Evolutionary conservation across 2,329 filamentous ascomycete genomes (phyloP).

Genomic region (Cercospora zeina): DNA sequence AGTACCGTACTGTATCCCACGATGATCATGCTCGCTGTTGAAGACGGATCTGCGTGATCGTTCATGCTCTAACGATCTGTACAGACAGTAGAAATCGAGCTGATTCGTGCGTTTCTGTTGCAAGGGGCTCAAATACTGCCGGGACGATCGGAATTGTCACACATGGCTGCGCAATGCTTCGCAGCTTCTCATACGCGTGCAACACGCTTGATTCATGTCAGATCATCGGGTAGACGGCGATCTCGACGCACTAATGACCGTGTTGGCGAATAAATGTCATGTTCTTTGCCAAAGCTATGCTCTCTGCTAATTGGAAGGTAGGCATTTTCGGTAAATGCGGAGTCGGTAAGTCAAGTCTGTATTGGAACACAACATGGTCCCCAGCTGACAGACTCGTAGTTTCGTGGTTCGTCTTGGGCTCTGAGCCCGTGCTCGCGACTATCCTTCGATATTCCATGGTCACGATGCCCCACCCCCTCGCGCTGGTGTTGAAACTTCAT

Average conservation of each 20-base stretch:
- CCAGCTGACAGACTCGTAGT: background rate
- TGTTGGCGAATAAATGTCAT: background rate
- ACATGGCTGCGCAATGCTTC: background rate
- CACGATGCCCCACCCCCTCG: background rate
- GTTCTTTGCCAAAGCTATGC: background rate
- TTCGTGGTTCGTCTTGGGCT: background rate
- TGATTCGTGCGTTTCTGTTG: background rate
- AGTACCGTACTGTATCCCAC: too few species aligned
- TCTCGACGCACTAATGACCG: background rate
- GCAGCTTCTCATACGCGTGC: background rate
- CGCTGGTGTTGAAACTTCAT: background rate
- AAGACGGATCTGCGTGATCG: background rate
- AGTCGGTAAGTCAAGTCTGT: background rate
- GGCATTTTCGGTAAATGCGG: conserved; percentile 2
- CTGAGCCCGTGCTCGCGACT: background rate
- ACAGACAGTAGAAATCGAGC: background rate
- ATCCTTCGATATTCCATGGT: background rate
- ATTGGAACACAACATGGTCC: background rate
- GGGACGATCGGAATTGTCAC: background rate
- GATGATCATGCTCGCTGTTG: too few species aligned
- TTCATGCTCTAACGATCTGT: background rate
- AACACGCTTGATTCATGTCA: background rate
- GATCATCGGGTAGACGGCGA: background rate
- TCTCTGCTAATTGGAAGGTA: background rate
- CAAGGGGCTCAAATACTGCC: background rate